Percentiles rank a stretch among this genome's conserved stretches.
These are phyloP conservation scores for Microbotryomycetes sp. DNA, from an alignment of 1,284 basidiomycete species.

Conservation along the genomic window DNA sequence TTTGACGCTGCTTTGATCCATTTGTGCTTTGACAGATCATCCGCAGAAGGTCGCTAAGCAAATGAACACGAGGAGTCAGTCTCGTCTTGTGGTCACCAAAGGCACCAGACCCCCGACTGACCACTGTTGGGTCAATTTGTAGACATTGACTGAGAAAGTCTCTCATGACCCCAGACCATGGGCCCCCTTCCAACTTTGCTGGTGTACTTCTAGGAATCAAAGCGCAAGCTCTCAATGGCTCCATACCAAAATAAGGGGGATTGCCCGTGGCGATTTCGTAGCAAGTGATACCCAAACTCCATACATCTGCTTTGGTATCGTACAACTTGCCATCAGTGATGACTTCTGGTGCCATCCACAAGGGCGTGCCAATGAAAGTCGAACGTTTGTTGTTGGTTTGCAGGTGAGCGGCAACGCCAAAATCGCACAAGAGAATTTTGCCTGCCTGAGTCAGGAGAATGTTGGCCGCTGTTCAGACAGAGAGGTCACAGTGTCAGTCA, in stretches of 20 bases:
- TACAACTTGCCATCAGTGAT: slow-evolving; percentile 80
- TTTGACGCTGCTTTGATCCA: slow-evolving; percentile 82
- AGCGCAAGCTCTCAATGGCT: slow-evolving; percentile 65
- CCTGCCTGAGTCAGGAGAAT: slow-evolving; percentile 79
- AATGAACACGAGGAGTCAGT: too few relatives aligned
- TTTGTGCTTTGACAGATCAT: slow-evolving; percentile 81
- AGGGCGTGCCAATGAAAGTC: slow-evolving; percentile 90
- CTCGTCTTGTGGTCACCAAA: too few relatives aligned
- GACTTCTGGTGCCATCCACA: slow-evolving; percentile 99
- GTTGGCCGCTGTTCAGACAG: slow-evolving; percentile 62
- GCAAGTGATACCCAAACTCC: slow-evolving; percentile 90
- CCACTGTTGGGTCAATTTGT: slow-evolving; percentile 72
- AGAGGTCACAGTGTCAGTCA: neutral
- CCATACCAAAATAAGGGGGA: slow-evolving; percentile 72
- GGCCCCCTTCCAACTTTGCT: slow-evolving; percentile 73
- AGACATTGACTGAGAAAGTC: slow-evolving; percentile 85
- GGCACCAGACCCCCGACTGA: too few relatives aligned
- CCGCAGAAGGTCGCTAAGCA: slow-evolving; percentile 70
- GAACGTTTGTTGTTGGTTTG: slow-evolving; percentile 81
- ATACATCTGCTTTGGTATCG: slow-evolving; percentile 92
- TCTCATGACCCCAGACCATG: slow-evolving; percentile 69
- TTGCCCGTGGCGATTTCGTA: slow-evolving; percentile 94
- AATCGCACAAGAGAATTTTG: slow-evolving; percentile 90
- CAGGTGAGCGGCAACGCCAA: slow-evolving; percentile 90
- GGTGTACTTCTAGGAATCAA: slow-evolving; percentile 83